Evolutionary conservation across 2,329 filamentous ascomycete species (phyloP), one percentile per base, ranked within the genome.

Genomic region (Scedosporium apiospermum): DNA sequence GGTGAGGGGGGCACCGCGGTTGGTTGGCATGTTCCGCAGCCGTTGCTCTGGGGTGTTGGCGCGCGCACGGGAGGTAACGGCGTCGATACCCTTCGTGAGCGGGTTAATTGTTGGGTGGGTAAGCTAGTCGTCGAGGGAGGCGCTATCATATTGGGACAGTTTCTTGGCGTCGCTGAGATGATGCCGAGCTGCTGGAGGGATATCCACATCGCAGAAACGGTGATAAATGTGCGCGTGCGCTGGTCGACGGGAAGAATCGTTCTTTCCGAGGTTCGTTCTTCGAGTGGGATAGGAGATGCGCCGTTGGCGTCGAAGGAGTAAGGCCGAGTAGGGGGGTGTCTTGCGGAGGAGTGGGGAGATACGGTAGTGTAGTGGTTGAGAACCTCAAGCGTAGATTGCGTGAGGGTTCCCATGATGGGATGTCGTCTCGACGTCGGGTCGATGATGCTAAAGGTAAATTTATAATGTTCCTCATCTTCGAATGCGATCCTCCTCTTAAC

Each of bases 381-480:
- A 58, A 93, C 82, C 59, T 90, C 86, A 34, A 93, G 81, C 12
- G 80, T 83, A 4, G 80, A 78, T 12, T 80, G 80, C 3, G 83
- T 87, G 55, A 93, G 78, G 2, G 81, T 84, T 0, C 88, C 90
- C 74, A 93, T 82, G 68, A 93, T 84, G 4, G 90, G 89, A 69
- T 93, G 90, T 12, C 87, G 84, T 41, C 88, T 80, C 7, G 82
- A 84, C 57, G 82, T 81, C 0, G 88, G 84, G 67, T 89, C 84
- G 68, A 93, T 86, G 65, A 91, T 84, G 75, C 88, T 91, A 71
- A 93, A 93, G 7, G 85, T 90, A 76, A 87, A 93, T 70, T 84
- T 86, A 63, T 74, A 76, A 6, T 63, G 26, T 12, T 63, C 53
- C 26, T 64, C 65, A 7, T 62, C 61, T 57, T 84, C 82, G 1